These are phyloP conservation scores for Monosporascus cannonballus DNA, from an alignment of 2,329 filamentous ascomycete genomes.

Conservation along the genomic window DNA sequence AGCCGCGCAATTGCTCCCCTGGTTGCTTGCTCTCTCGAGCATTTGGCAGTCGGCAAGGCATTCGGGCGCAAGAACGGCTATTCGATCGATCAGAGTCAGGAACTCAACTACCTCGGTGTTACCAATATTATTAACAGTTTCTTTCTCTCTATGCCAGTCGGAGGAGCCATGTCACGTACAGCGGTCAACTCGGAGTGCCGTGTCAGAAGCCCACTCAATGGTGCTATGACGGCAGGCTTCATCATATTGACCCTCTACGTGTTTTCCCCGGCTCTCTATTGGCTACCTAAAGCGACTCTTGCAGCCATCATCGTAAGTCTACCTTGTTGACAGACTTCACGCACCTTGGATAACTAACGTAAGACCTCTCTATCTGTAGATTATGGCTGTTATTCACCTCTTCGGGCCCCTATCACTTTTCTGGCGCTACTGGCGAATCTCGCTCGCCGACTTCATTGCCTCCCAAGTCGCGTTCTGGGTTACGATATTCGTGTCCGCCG, in stretches of 20 bases:
- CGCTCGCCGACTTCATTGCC: conserved; percentile 57
- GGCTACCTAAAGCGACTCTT: conserved; percentile 61
- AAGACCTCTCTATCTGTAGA: conserved; percentile 24
- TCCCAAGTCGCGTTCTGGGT: conserved; percentile 60
- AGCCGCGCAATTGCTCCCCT: conserved; percentile 53
- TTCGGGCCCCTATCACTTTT: conserved; percentile 53
- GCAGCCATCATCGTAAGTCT: conserved; percentile 52
- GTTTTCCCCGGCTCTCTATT: conserved; percentile 55
- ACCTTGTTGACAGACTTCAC: too few species aligned
- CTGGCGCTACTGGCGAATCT: conserved; percentile 59
- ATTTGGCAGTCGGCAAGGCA: conserved; percentile 58
- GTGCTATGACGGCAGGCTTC: conserved; percentile 53
- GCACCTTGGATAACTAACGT: neutral
- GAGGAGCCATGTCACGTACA: conserved; percentile 61
- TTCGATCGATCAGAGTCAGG: conserved; percentile 57
- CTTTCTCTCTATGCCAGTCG: conserved; percentile 58
- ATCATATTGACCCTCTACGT: conserved; percentile 58
- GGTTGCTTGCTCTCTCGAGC: conserved; percentile 55
- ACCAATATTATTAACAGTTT: conserved; percentile 60
- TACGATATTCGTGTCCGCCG: conserved; percentile 54
- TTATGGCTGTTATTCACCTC: conserved; percentile 57
- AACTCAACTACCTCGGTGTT: conserved; percentile 57
- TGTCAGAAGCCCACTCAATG: conserved; percentile 56
- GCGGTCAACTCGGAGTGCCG: conserved; percentile 61
- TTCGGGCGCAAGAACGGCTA: conserved; percentile 59